Evolutionary conservation across 1,284 basidiomycete genomes (phyloP).

Genomic region (Cryptococcus deneoformans): DNA sequence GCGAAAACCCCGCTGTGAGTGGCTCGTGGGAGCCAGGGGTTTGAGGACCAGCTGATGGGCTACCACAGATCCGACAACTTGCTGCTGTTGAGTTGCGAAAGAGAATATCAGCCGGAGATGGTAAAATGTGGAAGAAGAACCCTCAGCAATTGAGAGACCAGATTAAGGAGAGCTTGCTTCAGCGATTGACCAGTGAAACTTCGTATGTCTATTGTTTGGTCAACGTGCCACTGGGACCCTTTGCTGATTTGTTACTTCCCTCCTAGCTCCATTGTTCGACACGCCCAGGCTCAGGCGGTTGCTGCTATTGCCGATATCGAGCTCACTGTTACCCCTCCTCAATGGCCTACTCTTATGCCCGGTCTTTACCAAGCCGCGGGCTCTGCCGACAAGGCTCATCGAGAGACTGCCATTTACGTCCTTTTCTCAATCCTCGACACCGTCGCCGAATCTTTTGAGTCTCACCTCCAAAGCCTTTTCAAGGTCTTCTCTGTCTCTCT

Average conservation of each 20-base stretch:
- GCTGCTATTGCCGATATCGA: conserved; percentile 92
- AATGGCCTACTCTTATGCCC: conserved; percentile 86
- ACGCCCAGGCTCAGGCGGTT: conserved; percentile 86
- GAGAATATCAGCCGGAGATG: conserved; percentile 76
- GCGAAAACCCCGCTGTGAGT: conserved; percentile 62
- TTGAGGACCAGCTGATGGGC: not conserved
- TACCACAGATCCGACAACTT: conserved; percentile 82
- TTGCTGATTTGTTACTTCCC: not conserved
- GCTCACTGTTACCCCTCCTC: conserved; percentile 62
- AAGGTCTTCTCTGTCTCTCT: conserved; percentile 77
- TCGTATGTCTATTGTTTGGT: conserved; percentile 57
- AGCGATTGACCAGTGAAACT: conserved; percentile 73
- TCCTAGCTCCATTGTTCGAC: conserved; percentile 76
- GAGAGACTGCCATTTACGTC: conserved; percentile 89
- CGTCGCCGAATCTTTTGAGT: conserved; percentile 82
- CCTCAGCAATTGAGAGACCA: conserved; percentile 68
- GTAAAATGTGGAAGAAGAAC: conserved; percentile 78
- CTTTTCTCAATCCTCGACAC: conserved; percentile 90
- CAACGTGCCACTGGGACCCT: not conserved
- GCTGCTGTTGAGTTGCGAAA: conserved; percentile 98
- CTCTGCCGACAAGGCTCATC: conserved; percentile 67
- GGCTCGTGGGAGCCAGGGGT: conserved; percentile 8
- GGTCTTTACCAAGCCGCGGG: conserved; percentile 80
- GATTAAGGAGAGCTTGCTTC: conserved; percentile 82
- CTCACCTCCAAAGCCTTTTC: conserved; percentile 75